Percentiles rank a stretch among this genome's conserved stretches.
phyloP scores from a whole-genome alignment of 192 early-diverging fungal genomes.

The Helicostylum pulchrum region DNA sequence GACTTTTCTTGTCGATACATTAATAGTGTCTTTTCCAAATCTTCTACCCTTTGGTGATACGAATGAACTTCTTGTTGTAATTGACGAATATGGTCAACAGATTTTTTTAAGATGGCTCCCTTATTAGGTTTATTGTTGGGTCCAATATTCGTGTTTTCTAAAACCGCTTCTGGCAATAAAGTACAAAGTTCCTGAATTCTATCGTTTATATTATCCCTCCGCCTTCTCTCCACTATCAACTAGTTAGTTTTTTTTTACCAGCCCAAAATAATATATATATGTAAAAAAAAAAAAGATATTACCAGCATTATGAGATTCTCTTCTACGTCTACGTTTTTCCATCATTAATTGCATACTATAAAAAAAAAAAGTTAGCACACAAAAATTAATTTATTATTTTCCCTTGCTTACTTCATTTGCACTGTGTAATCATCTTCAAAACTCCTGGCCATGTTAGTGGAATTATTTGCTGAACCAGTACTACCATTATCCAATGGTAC shows the following conservation, averaged over 20 bases:
- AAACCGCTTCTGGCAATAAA: constrained; percentile 80
- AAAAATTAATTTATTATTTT: too few relatives aligned
- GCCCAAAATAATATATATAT: background rate
- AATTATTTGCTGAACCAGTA: background rate
- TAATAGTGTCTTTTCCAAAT: constrained; percentile 29
- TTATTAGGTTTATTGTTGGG: constrained; percentile 90
- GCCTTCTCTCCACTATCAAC: constrained; percentile 92
- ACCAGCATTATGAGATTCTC: constrained; percentile 94
- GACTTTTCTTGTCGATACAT: background rate
- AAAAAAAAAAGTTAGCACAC: background rate
- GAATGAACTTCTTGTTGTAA: constrained; percentile 32
- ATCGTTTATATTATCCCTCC: constrained; percentile 98
- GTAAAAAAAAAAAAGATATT: too few relatives aligned
- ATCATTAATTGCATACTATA: constrained; percentile 40
- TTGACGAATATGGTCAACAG: constrained; percentile 83
- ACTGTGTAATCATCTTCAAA: constrained; percentile 33
- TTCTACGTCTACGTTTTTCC: constrained; percentile 88
- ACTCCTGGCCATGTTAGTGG: constrained; percentile 11
- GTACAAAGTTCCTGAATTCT: constrained; percentile 89
- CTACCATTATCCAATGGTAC: background rate
- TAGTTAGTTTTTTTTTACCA: background rate
- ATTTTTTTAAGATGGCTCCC: constrained; percentile 89
- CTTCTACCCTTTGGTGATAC: constrained; percentile 28
- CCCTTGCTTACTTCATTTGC: constrained; percentile 30
- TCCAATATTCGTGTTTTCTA: constrained; percentile 12